Evolutionary conservation across 768 basidiomycete genomes (phyloP).

Genomic region (Tricholoma terreum): DNA sequence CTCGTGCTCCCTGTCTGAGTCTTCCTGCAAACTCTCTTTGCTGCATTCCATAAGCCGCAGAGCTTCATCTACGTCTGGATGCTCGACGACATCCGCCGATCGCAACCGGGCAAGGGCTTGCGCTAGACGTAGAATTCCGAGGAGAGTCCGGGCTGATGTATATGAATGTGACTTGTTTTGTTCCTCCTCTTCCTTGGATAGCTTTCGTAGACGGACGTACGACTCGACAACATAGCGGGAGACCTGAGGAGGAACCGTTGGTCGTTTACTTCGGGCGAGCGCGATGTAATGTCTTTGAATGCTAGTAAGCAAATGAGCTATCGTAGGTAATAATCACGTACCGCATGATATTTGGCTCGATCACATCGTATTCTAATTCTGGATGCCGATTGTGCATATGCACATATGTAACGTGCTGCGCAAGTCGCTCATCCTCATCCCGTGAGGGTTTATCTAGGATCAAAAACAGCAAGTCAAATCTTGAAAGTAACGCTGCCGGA

Average conservation of each 20-base stretch:
- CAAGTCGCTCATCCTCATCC: constrained; percentile 94
- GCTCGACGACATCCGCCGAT: constrained; percentile 75
- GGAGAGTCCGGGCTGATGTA: constrained; percentile 92
- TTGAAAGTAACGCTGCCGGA: constrained; percentile 91
- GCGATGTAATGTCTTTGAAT: constrained; percentile 87
- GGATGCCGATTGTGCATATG: constrained; percentile 96
- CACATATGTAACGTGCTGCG: constrained; percentile 96
- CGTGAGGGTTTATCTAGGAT: constrained; percentile 94
- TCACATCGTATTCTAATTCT: constrained; percentile 74
- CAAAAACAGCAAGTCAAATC: constrained; percentile 95
- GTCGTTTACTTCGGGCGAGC: constrained; percentile 80
- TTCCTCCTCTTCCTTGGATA: constrained; percentile 86
- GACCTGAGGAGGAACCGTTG: constrained; percentile 84
- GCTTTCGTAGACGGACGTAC: constrained; percentile 92
- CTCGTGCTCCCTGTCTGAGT: constrained; percentile 65
- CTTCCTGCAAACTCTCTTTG: constrained; percentile 87
- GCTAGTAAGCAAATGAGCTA: constrained; percentile 6
- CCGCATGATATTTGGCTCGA: constrained; percentile 89
- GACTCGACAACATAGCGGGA: constrained; percentile 93
- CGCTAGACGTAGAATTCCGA: constrained; percentile 90
- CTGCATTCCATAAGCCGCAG: constrained; percentile 95
- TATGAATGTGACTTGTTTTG: constrained; percentile 89
- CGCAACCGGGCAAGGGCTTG: constrained; percentile 94
- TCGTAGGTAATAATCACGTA: constrained; percentile 28
- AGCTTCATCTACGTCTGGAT: constrained; percentile 93